Base-by-base conservation (phyloP, 2,329 filamentous ascomycete genomes). In the Neofusicoccum umdonicola region DNA sequence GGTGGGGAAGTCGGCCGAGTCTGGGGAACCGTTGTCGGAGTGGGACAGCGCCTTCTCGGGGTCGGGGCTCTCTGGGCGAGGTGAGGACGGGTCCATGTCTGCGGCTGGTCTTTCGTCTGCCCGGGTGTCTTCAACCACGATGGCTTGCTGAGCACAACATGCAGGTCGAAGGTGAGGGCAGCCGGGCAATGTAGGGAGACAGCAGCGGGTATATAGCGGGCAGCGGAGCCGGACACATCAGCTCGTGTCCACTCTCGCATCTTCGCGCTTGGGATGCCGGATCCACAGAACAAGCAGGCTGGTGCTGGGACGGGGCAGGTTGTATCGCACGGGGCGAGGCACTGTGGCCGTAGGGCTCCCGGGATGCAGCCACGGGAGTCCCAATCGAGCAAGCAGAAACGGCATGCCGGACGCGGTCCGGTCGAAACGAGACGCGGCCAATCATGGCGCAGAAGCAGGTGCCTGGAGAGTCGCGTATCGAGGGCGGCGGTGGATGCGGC, bases 1-100 rank as follows among this genome's bases (percentile, higher is more conserved):
- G 27, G 31, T 15, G n/a, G 66, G 62, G 0, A 69, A 66, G 0
- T 78, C 41, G 7, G 41, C 12, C 13, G 7, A 15, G 39, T 47
- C 8, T 8, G 54, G 54, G 1, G 27, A 17, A 35, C 11, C 56
- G n/a, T 47, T 31, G 22, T 60, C 56, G 27, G 56, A 47, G 22
- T 37, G 56, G 11, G 56, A 60, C 13, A 37, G 13, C 4, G 37
- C 19, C 48, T 63, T 63, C 41, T 63, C 61, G 6, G n/a, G 61
- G 3, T 56, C 61, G 2, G 48, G 61, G 22, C 50, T 63, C 12
- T 63, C 58, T 15, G 4, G 4, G 19, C 58, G 58, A 6, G 57
- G 42, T 4, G 58, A n/a, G 9, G 35, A 12, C 5, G 58, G 17
- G 17, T 51, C 42, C 44, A 41, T 15, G 12, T n/a, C 5, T 17